Evolutionary conservation across 371 early-diverging fungal genomes (phyloP).

Genomic region (Haplosporangium sp.): DNA sequence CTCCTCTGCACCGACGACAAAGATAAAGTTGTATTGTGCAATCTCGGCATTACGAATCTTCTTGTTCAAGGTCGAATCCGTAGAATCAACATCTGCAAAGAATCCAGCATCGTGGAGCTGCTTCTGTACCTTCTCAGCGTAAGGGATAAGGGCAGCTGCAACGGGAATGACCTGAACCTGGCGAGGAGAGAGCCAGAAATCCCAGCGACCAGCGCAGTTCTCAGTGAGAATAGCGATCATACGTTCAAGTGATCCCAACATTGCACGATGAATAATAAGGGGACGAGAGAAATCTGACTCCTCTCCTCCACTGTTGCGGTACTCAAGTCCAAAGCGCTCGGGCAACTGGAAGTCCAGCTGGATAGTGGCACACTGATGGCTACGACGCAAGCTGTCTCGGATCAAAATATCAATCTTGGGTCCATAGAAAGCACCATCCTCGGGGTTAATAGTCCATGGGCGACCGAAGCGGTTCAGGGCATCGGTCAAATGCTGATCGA

Average conservation of each 20-base stretch:
- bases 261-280: slow-evolving; percentile 99
- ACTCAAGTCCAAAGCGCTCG: slow-evolving; percentile 91
- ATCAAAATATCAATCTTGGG: slow-evolving; percentile 99
- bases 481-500: slow-evolving; percentile 65
- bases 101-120: slow-evolving; percentile 80
- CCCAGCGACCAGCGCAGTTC: slow-evolving; percentile 96
- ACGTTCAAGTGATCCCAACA: slow-evolving; percentile 98
- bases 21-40: slow-evolving; percentile 91
- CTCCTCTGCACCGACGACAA: slow-evolving; percentile 96
- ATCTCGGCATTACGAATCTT: slow-evolving; percentile 90
- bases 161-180: slow-evolving; percentile 95
- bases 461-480: slow-evolving; percentile 85
- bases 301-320: slow-evolving; percentile 73
- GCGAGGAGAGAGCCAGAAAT: slow-evolving; percentile 99
- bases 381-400: slow-evolving; percentile 93
- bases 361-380: slow-evolving; percentile 98
- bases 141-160: slow-evolving; percentile 70
- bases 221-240: slow-evolving; percentile 98
- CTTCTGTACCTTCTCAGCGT: slow-evolving; percentile 71
- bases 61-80: slow-evolving; percentile 94
- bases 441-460: slow-evolving; percentile 93
- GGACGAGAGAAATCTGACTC: slow-evolving; percentile 80
- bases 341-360: slow-evolving; percentile 99
- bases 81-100: slow-evolving; percentile 89
- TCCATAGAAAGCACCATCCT: slow-evolving; percentile 99